Percentiles rank a stretch among this genome's conserved stretches.
These are phyloP conservation scores for Tylopilus intermedius DNA, from an alignment of 768 basidiomycete species.

Conservation along the genomic window DNA sequence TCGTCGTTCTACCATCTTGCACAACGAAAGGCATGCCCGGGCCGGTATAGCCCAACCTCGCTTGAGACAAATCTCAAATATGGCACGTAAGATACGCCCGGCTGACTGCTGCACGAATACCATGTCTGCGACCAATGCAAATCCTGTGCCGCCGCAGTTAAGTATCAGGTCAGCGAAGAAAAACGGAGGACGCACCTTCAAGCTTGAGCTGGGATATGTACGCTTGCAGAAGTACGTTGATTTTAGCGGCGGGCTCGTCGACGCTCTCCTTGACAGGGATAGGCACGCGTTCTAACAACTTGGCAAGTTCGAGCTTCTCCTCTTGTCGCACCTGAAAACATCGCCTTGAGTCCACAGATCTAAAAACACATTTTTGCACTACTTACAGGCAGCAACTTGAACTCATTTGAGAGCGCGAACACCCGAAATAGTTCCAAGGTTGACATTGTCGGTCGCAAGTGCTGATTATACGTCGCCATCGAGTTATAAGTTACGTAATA, in stretches of 20 bases:
- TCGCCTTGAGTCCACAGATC: neutral
- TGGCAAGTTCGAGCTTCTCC: conserved; percentile 37
- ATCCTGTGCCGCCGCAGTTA: neutral
- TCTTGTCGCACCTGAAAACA: conserved; percentile 55
- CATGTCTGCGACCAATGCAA: conserved; percentile 45
- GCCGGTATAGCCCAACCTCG: conserved; percentile 97
- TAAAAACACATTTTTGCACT: neutral
- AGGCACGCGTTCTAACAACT: conserved; percentile 2
- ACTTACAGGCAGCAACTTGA: conserved; percentile 17
- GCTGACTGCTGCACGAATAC: conserved; percentile 98
- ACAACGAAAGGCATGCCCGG: conserved; percentile 83
- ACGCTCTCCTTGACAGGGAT: conserved; percentile 96
- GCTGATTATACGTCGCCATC: conserved; percentile 96
- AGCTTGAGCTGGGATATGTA: conserved; percentile 6
- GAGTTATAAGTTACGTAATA: conserved; percentile 64
- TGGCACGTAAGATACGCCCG: conserved; percentile 44
- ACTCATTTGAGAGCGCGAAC: conserved; percentile 4
- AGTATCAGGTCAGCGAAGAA: neutral
- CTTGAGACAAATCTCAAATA: conserved; percentile 30
- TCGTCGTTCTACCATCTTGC: conserved; percentile 90
- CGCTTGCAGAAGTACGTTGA: conserved; percentile 57
- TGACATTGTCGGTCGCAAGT: conserved; percentile 82
- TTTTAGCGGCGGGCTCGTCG: conserved; percentile 95
- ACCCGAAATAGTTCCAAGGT: conserved; percentile 60
- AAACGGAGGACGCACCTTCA: neutral